Conservation (phyloP, 768 basidiomycete species). For the Pleurotus ostreatus region DNA sequence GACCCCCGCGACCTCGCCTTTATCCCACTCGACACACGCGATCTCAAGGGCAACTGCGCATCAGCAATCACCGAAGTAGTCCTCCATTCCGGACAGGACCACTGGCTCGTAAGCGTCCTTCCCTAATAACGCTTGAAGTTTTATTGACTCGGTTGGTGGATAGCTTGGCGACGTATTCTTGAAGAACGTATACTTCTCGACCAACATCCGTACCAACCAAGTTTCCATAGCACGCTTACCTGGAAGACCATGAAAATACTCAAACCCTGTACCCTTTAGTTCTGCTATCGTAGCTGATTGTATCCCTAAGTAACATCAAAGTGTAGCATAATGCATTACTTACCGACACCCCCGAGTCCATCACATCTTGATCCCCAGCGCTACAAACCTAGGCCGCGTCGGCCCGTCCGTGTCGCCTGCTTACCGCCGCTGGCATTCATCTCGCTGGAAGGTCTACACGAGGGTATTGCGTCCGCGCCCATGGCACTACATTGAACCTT, state of each 20-base stretch:
- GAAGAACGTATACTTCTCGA: conserved; percentile 17
- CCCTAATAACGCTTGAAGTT: background rate
- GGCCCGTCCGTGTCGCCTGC: too few relatives aligned
- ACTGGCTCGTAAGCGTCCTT: conserved; percentile 55
- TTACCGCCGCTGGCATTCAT: too few relatives aligned
- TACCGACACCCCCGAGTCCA: too few relatives aligned
- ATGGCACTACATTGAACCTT: background rate
- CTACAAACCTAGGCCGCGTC: too few relatives aligned
- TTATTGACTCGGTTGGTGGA: background rate
- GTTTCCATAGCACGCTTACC: conserved; percentile 7
- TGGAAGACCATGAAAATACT: background rate
- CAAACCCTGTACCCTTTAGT: background rate
- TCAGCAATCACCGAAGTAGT: conserved; percentile 57
- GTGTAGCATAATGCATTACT: background rate
- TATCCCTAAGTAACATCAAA: background rate
- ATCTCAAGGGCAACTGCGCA: conserved; percentile 50
- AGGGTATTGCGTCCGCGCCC: background rate
- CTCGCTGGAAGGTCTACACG: too few relatives aligned
- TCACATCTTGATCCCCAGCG: too few relatives aligned
- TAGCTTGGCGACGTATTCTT: conserved; percentile 18
- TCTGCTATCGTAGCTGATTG: background rate
- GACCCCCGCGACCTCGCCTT: conserved; percentile 55
- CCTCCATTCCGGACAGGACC: conserved; percentile 37
- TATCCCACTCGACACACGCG: conserved; percentile 40
- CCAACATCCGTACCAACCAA: conserved; percentile 12